Evolutionary conservation across 2,329 filamentous ascomycete species (phyloP).

Genomic region (Fulvia fulva): DNA sequence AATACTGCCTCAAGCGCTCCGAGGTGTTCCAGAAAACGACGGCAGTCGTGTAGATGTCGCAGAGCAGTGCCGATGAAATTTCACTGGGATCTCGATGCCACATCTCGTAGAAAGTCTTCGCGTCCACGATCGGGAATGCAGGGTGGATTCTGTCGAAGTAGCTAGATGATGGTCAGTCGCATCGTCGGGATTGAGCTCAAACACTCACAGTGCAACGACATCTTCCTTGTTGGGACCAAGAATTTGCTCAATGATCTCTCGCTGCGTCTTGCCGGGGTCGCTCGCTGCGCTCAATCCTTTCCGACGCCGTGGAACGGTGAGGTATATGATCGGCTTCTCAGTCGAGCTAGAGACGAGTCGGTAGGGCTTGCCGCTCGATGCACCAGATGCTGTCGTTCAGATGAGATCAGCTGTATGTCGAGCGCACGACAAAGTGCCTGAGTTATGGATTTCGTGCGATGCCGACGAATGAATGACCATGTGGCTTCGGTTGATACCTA

Average conservation of each 20-base stretch:
- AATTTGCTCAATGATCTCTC: slow-evolving; percentile 41
- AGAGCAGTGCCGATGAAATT: slow-evolving; percentile 37
- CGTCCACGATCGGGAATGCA: slow-evolving; percentile 37
- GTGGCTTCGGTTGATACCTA: too few species aligned
- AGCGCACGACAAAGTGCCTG: too few species aligned
- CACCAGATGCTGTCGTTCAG: too few species aligned
- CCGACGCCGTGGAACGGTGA: slow-evolving; percentile 48
- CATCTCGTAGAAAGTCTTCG: slow-evolving; percentile 35
- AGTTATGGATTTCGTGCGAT: too few species aligned
- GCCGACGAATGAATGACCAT: too few species aligned
- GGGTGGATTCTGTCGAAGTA: neutral
- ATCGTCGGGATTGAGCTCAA: slow-evolving; percentile 35
- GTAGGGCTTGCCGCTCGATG: slow-evolving; percentile 39
- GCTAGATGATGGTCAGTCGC: slow-evolving; percentile 27
- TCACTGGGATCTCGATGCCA: slow-evolving; percentile 34
- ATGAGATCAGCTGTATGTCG: too few species aligned
- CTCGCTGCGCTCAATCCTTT: slow-evolving; percentile 38
- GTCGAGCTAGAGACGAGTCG: slow-evolving; percentile 48
- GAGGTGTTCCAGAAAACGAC: slow-evolving; percentile 38
- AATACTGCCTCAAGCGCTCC: slow-evolving; percentile 34
- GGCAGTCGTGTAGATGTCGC: slow-evolving; percentile 38
- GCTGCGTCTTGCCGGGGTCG: slow-evolving; percentile 37
- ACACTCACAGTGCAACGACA: slow-evolving; percentile 41
- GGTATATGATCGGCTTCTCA: slow-evolving; percentile 39
- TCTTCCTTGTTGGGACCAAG: slow-evolving; percentile 37